A percentile compares a stretch with the other conserved stretches of the same genome.
Evolutionary conservation across 345 rosid genomes (phyloP).

Genomic region (Moricandia arvensis): DNA sequence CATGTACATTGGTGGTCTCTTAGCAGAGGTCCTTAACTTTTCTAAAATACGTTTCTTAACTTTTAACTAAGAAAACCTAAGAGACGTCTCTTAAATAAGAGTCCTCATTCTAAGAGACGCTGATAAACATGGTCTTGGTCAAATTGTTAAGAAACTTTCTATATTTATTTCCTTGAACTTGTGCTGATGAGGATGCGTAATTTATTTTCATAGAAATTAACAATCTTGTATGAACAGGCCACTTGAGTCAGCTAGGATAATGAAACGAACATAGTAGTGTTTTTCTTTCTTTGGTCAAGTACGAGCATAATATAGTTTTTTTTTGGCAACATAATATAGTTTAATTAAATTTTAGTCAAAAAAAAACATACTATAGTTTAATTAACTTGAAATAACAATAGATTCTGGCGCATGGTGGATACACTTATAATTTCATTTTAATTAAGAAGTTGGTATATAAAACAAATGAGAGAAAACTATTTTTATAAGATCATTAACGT

Average conservation of each 20-base stretch:
- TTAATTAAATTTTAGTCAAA: too few species aligned
- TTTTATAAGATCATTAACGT: neutral
- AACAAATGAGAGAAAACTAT: neutral
- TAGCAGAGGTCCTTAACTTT: too few species aligned
- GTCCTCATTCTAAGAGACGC: too few species aligned
- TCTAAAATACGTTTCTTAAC: too few species aligned
- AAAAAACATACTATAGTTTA: too few species aligned
- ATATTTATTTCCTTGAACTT: neutral
- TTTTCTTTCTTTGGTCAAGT: neutral
- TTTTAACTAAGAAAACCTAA: too few species aligned
- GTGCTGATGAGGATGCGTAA: neutral
- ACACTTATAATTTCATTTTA: neutral
- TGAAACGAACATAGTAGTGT: neutral
- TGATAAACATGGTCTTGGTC: too few species aligned
- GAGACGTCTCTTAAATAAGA: too few species aligned
- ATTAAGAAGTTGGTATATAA: neutral
- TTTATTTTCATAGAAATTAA: neutral
- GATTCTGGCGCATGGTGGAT: neutral
- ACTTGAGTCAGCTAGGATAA: neutral
- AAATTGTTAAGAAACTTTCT: too few species aligned
- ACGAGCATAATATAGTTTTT: neutral
- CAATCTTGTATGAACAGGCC: neutral
- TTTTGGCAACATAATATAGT: too few species aligned
- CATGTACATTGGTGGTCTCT: too few species aligned
- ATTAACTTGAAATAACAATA: neutral